These are phyloP conservation scores for Phyllostachys edulis DNA, from an alignment of 176 grass and related monocot species.

Conservation along the genomic window DNA sequence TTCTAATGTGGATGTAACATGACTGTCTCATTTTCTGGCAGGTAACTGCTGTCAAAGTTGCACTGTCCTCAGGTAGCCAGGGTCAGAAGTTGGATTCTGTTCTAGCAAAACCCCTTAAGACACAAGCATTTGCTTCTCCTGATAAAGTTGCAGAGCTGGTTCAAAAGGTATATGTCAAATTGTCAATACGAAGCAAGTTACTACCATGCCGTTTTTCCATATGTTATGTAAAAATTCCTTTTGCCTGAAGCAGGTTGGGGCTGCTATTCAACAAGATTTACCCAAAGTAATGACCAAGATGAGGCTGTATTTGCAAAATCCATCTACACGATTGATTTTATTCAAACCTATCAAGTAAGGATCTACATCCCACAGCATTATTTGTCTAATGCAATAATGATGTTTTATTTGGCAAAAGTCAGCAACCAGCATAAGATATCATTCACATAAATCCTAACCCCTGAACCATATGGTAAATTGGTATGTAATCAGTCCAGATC, in stretches of 20 bases:
- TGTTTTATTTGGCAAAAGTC: background rate
- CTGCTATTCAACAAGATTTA: slow-evolving; percentile 73
- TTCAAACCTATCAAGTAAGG: slow-evolving; percentile 85
- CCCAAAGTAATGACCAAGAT: slow-evolving; percentile 76
- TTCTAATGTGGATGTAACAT: slow-evolving; percentile 20
- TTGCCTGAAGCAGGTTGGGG: slow-evolving; percentile 45
- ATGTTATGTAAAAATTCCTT: background rate
- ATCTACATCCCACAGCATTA: background rate
- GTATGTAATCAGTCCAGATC: background rate
- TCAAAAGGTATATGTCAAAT: slow-evolving; percentile 63
- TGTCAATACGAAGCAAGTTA: background rate
- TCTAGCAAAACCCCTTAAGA: slow-evolving; percentile 88
- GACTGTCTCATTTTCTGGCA: slow-evolving; percentile 26
- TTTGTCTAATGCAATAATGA: background rate
- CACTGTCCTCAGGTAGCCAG: slow-evolving; percentile 76
- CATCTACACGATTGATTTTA: slow-evolving; percentile 86
- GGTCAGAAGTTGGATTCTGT: slow-evolving; percentile 90
- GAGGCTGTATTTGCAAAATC: slow-evolving; percentile 97
- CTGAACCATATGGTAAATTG: background rate
- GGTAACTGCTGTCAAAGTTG: slow-evolving; percentile 93
- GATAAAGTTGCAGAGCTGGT: slow-evolving; percentile 93
- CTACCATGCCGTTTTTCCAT: background rate
- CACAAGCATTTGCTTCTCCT: slow-evolving; percentile 90
- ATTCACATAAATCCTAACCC: background rate
- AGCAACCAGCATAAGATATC: background rate